Percentiles rank a stretch among this genome's conserved stretches.
phyloP scores from a whole-genome alignment of 2,329 filamentous ascomycete genomes.

The Aspergillus transmontanensis region DNA sequence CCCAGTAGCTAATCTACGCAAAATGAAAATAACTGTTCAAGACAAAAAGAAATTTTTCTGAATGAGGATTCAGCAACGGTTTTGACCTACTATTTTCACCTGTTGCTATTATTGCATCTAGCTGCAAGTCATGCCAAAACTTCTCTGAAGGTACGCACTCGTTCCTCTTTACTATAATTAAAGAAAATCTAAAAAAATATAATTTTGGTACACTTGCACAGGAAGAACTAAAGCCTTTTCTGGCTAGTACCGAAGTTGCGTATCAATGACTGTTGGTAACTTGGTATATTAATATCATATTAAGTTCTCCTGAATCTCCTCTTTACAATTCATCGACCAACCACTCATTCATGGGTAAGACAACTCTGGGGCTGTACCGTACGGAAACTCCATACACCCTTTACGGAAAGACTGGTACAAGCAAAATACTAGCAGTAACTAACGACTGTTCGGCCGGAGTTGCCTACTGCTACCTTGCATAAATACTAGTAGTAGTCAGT shows the following conservation, averaged over 20 bases:
- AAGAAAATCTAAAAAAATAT: not conserved
- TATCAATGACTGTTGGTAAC: not conserved
- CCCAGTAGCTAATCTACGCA: not conserved
- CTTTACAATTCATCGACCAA: constrained; percentile 9
- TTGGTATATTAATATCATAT: constrained; percentile 1
- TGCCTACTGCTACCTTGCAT: constrained; percentile 2
- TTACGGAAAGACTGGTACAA: not conserved
- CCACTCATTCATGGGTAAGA: constrained; percentile 9
- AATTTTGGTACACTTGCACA: not conserved
- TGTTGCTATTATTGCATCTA: constrained; percentile 21
- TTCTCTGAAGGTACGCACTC: not conserved
- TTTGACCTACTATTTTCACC: not conserved
- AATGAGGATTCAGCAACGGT: not conserved
- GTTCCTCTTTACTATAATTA: not conserved
- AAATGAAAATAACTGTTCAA: not conserved
- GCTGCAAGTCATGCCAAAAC: constrained; percentile 24
- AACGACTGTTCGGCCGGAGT: not conserved
- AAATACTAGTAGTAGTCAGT: not conserved
- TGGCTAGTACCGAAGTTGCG: not conserved
- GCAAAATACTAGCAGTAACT: not conserved
- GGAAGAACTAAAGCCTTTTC: not conserved
- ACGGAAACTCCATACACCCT: not conserved
- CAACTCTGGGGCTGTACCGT: constrained; percentile 11
- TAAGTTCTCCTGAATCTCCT: constrained; percentile 9
- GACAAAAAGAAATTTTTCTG: not conserved